phyloP scores from a whole-genome alignment of 306 rosid species.

The Canavalia ensiformis region DNA sequence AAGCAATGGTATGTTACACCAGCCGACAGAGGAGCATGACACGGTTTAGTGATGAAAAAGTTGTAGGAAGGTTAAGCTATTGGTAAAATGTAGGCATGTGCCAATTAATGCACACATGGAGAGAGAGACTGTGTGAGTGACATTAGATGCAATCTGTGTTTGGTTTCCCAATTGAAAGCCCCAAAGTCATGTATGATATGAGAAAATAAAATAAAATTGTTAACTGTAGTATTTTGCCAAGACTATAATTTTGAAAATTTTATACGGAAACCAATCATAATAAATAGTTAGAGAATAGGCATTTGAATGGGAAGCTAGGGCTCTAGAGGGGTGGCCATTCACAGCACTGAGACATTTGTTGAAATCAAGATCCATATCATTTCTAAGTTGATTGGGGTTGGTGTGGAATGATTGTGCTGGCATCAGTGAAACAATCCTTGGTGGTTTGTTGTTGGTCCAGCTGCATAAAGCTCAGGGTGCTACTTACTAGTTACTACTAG shows the following conservation, averaged over 20 bases:
- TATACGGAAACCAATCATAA: neutral
- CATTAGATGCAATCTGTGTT: neutral
- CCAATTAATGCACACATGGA: slow-evolving; percentile 40
- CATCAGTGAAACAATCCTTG: slow-evolving; percentile 42
- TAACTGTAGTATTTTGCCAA: neutral
- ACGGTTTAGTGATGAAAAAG: slow-evolving; percentile 3
- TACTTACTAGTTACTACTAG: neutral
- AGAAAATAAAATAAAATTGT: neutral
- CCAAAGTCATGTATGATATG: neutral
- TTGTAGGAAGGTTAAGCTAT: neutral
- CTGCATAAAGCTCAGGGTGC: neutral
- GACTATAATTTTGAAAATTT: neutral
- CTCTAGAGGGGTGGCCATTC: slow-evolving; percentile 8
- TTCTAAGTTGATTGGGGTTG: slow-evolving; percentile 19
- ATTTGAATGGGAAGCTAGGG: slow-evolving; percentile 33
- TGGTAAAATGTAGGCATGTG: slow-evolving; percentile 19
- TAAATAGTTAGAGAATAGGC: neutral
- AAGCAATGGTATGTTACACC: slow-evolving; percentile 7
- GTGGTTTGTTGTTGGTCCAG: slow-evolving; percentile 42
- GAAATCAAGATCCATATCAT: slow-evolving; percentile 47
- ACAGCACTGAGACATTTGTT: slow-evolving; percentile 43
- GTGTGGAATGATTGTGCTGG: slow-evolving; percentile 54
- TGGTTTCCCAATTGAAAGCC: neutral
- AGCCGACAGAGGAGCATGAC: slow-evolving; percentile 43
- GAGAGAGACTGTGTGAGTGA: neutral